Evolutionary conservation across 192 early-diverging fungal genomes (phyloP).

Genomic region (Lunasporangiospora selenospora): DNA sequence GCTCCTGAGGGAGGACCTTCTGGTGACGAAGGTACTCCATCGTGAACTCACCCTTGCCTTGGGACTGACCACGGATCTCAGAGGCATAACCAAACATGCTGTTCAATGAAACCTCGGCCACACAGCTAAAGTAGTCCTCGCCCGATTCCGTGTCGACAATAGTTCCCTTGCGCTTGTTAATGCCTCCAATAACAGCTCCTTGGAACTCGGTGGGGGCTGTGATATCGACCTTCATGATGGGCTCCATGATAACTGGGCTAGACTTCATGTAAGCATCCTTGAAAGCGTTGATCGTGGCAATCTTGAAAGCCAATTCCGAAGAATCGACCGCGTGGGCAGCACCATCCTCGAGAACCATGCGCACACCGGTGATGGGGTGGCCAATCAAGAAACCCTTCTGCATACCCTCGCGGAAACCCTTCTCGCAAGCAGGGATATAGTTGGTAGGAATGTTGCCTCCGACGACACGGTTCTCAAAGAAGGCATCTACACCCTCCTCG

Average conservation of each 20-base stretch:
- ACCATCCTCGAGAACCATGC: slow-evolving; percentile 93
- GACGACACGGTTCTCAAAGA: slow-evolving; percentile 86
- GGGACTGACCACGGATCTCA: slow-evolving; percentile 79
- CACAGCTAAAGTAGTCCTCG: slow-evolving; percentile 90
- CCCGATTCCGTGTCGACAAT: slow-evolving; percentile 92
- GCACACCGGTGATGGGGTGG: slow-evolving; percentile 83
- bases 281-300: slow-evolving; percentile 88
- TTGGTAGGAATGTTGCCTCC: slow-evolving; percentile 95
- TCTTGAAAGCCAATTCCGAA: slow-evolving; percentile 94
- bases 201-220: slow-evolving; percentile 94
- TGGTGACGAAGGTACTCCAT: slow-evolving; percentile 96
- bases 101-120: slow-evolving; percentile 92
- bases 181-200: slow-evolving; percentile 86
- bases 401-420: slow-evolving; percentile 92
- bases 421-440: slow-evolving; percentile 95
- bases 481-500: slow-evolving; percentile 67
- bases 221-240: slow-evolving; percentile 94
- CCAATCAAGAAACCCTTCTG: slow-evolving; percentile 93
- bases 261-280: slow-evolving; percentile 87
- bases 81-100: slow-evolving; percentile 99
- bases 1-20: slow-evolving; percentile 79
- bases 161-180: slow-evolving; percentile 98
- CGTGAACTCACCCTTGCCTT: slow-evolving; percentile 98
- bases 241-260: slow-evolving; percentile 88
- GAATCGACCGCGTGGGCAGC: slow-evolving; percentile 94